Evolutionary conservation across 2,329 filamentous ascomycete genomes (phyloP).

Genomic region (Colletotrichum sp.): DNA sequence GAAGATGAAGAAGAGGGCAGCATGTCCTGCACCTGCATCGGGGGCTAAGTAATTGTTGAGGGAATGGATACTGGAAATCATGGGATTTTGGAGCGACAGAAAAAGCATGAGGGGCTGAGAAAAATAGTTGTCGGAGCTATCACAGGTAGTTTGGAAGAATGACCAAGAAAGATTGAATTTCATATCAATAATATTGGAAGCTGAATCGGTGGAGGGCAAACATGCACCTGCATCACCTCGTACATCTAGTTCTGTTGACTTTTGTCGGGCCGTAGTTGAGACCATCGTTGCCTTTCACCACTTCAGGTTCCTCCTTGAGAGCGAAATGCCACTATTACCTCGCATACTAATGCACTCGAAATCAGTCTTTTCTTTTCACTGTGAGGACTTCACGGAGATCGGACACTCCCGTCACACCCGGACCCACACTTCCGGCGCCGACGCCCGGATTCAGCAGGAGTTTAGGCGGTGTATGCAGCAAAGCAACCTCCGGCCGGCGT

Average conservation of each 20-base stretch:
- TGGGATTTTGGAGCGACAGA: neutral
- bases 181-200: neutral
- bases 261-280: neutral
- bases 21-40: neutral
- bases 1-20: neutral
- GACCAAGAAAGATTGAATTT: fast-evolving
- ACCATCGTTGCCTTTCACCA: neutral
- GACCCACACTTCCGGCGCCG: neutral
- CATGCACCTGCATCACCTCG: no score
- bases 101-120: neutral
- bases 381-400: neutral
- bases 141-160: fast-evolving
- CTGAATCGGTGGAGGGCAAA: no score
- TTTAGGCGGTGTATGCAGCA: neutral
- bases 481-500: neutral
- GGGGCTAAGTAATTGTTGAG: neutral
- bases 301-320: no score
- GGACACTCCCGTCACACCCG: neutral
- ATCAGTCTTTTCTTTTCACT: no score
- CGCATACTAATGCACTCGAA: no score
- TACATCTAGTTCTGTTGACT: neutral
- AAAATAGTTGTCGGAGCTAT: fast-evolving
- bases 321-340: no score
- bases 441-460: neutral
- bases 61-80: neutral